Base-by-base conservation (phyloP, 1,284 basidiomycete genomes). In the Cerioporus squamosus region DNA sequence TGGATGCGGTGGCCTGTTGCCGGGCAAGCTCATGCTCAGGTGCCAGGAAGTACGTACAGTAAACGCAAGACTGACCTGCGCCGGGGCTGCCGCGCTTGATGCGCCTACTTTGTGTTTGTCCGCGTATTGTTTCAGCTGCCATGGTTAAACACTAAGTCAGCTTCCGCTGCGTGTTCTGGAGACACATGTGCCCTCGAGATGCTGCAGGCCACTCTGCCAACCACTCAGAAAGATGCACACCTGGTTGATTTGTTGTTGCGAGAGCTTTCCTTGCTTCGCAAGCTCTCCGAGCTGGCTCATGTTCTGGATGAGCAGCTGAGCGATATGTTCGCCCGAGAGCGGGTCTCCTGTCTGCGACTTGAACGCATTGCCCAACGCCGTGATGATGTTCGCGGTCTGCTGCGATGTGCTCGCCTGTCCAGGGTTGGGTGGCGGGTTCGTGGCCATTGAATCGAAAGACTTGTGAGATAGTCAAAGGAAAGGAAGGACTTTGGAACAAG, bases 261-360 rank as follows among this genome's bases (percentile, higher is more conserved):
- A 74, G 36, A 88, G 79, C 70, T 87, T 87, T 26, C 86, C 87
- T 64, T 87, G 84, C 62, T 85, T 84, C n/a, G 85, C 84, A n/a
- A 89, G 77, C 53, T 86, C 70, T 65, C 78, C 82, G 71, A 88
- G 75, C 75, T 88, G 71, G 66, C 72, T 72, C 81, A 83, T 83
- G 67, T 82, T 83, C 63, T 79, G 76, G 10, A 85, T 72, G 43
- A 90, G 79, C 15, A 89, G 76, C 58, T 82, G 79, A 0, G 86
- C 85, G 65, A 89, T 83, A 60, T 79, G 79, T 62, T 87, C 84
- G 55, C 82, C 80, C 12, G 82, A 75, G 51, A 85, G 74, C 29
- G 77, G 73, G 53, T 86, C 86, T 45, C 87, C 87, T 17, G 81
- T 84, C 57, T 86, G 84, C 24, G 66, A 74, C 70, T 86, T 87